phyloP scores from a whole-genome alignment of 371 early-diverging fungal genomes.

The Mucor indicus region DNA sequence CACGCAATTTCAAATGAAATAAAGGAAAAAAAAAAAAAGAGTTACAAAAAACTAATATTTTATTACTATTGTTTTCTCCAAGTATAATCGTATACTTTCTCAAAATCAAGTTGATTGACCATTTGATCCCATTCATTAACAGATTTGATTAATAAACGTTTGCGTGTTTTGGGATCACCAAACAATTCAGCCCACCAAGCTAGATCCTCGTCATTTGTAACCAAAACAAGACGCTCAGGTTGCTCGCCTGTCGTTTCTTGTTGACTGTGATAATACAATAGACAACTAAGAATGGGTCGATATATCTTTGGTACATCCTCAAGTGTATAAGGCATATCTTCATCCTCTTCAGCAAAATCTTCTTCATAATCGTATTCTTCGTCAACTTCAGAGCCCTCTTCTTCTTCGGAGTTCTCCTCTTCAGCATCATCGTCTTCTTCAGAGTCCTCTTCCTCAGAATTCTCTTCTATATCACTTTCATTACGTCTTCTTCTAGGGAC shows the following conservation, averaged over 20 bases:
- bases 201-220: slow-evolving; percentile 47
- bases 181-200: slow-evolving; percentile 51
- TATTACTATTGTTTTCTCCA: neutral
- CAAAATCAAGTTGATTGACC: slow-evolving; percentile 28
- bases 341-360: slow-evolving; percentile 18
- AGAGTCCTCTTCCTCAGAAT: neutral
- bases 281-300: slow-evolving; percentile 40
- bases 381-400: neutral
- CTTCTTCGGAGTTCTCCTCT: slow-evolving; percentile 1
- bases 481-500: slow-evolving; percentile 7
- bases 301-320: slow-evolving; percentile 36
- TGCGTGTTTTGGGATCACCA: slow-evolving; percentile 36
- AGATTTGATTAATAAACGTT: slow-evolving; percentile 31
- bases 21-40: slow-evolving; percentile 7
- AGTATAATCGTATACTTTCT: slow-evolving; percentile 19
- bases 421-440: slow-evolving; percentile 2
- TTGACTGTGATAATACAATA: slow-evolving; percentile 31
- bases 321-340: slow-evolving; percentile 12
- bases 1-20: neutral
- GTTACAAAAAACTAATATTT: neutral
- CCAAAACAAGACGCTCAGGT: slow-evolving; percentile 29
- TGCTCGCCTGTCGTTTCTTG: neutral
- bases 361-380: slow-evolving; percentile 8
- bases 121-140: slow-evolving; percentile 46
- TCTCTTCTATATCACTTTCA: slow-evolving; percentile 1